These are phyloP conservation scores for Ogataea neopini DNA, from an alignment of 805 yeast genomes.

Conservation along the genomic window DNA sequence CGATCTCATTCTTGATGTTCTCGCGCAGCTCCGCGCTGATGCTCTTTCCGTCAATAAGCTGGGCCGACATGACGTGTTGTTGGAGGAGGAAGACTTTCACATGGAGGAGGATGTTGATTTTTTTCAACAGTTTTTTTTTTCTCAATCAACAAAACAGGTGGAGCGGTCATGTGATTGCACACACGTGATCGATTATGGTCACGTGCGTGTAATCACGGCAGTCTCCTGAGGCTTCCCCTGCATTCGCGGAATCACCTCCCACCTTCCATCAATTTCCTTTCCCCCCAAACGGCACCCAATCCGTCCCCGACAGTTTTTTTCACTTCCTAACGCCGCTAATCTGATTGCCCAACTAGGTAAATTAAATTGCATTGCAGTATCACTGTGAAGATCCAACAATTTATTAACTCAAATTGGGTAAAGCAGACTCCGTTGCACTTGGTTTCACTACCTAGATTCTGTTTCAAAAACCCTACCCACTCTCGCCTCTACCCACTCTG, in stretches of 20 bases:
- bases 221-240: background rate
- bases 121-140: no score
- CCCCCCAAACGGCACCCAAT: background rate
- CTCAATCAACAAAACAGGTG: background rate
- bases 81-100: no score
- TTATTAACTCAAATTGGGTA: background rate
- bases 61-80: constrained; percentile 32
- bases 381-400: background rate
- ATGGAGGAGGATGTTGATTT: no score
- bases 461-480: no score
- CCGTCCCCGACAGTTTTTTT: background rate
- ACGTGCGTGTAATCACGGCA: no score
- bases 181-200: background rate
- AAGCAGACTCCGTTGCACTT: background rate
- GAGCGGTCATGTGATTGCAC: no score
- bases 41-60: constrained; percentile 59
- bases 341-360: constrained; percentile 4
- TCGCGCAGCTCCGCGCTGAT: constrained; percentile 50
- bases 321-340: constrained; percentile 5
- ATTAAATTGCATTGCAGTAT: background rate
- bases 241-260: background rate
- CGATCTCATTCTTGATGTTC: constrained; percentile 52
- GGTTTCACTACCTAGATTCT: no score
- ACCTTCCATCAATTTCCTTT: no score
- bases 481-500: no score